Conservation (phyloP, 2,329 filamentous ascomycete species). For the Sordariomycetes sp. region DNA sequence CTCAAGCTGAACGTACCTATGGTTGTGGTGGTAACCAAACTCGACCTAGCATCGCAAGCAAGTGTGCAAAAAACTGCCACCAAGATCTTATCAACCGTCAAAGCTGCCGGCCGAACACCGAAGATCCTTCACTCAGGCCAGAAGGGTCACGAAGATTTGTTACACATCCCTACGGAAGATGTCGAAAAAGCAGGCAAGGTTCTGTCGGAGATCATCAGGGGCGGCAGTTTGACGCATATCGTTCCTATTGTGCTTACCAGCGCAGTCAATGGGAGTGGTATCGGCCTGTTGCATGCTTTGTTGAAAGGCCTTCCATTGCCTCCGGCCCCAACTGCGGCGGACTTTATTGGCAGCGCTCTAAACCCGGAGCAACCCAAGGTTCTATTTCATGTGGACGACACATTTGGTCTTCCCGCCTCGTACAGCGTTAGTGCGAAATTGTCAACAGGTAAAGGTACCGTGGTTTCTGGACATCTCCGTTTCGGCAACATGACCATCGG, state of each 20-base stretch:
- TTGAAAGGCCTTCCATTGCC: conserved; percentile 68
- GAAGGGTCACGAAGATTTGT: conserved; percentile 30
- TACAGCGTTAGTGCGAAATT: conserved; percentile 24
- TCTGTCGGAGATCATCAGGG: conserved; percentile 38
- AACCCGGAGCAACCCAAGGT: conserved; percentile 52
- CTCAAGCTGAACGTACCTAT: conserved; percentile 71
- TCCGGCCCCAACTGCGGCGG: conserved; percentile 38
- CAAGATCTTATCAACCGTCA: conserved; percentile 68
- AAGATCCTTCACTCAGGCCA: conserved; percentile 58
- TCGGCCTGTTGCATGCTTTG: conserved; percentile 74
- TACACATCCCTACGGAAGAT: conserved; percentile 50
- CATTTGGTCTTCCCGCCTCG: conserved; percentile 65
- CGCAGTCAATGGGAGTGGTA: conserved; percentile 73
- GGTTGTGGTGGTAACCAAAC: conserved; percentile 79
- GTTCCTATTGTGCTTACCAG: conserved; percentile 87
- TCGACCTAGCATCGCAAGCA: conserved; percentile 71
- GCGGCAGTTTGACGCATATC: conserved; percentile 32
- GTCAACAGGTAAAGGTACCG: conserved; percentile 37
- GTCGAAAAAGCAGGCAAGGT: conserved; percentile 47
- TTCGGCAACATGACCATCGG: conserved; percentile 71
- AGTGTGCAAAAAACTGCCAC: conserved; percentile 62
- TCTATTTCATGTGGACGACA: conserved; percentile 85
- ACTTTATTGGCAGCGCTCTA: conserved; percentile 43
- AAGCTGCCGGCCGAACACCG: conserved; percentile 64
- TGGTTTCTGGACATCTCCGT: conserved; percentile 79